Evolutionary conservation across 2,329 filamentous ascomycete genomes (phyloP).

Genomic region (Colletotrichum tanaceti): DNA sequence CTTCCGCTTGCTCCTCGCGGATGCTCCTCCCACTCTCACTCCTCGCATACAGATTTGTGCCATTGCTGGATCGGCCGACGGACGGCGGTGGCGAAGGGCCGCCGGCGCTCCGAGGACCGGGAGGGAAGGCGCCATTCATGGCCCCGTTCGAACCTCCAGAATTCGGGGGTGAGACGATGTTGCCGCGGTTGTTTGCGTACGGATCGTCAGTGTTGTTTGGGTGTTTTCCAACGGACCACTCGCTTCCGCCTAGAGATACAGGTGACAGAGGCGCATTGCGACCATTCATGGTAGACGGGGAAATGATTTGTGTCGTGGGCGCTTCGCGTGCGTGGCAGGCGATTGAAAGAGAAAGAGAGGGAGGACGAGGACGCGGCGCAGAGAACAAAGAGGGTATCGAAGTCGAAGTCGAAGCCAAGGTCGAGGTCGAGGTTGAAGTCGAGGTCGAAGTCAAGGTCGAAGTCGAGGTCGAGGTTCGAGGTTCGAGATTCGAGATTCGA

Average conservation of each 20-base stretch:
- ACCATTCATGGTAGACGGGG: slow-evolving; percentile 70
- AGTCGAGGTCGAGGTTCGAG: slow-evolving; percentile 9
- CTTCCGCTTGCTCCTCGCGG: slow-evolving; percentile 70
- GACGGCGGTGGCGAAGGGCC: slow-evolving; percentile 89
- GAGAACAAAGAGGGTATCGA: slow-evolving; percentile 37
- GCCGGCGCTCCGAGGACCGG: slow-evolving; percentile 67
- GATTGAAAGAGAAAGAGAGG: slow-evolving; percentile 38
- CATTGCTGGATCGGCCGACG: slow-evolving; percentile 85
- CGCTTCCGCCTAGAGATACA: slow-evolving; percentile 84
- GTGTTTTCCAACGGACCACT: slow-evolving; percentile 82
- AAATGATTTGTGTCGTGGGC: slow-evolving; percentile 13
- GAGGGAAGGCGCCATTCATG: slow-evolving; percentile 70
- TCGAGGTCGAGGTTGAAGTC: slow-evolving; percentile 10
- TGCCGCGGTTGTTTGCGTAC: slow-evolving; percentile 65
- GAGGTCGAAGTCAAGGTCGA: slow-evolving; percentile 17
- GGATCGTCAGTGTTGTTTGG: slow-evolving; percentile 65
- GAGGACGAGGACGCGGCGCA: slow-evolving; percentile 34
- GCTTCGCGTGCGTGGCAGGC: slow-evolving; percentile 42
- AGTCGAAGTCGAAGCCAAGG: slow-evolving; percentile 18
- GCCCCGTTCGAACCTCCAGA: slow-evolving; percentile 70
- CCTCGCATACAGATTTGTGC: slow-evolving; percentile 75
- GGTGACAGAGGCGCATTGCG: slow-evolving; percentile 83
- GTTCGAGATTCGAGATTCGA: slow-evolving; percentile 12
- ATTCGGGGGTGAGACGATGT: slow-evolving; percentile 76
- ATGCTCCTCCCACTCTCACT: slow-evolving; percentile 73